Evolutionary conservation across 2,329 filamentous ascomycete species (phyloP), one percentile per base, ranked within the genome.

Genomic region (Fusarium buxicola): DNA sequence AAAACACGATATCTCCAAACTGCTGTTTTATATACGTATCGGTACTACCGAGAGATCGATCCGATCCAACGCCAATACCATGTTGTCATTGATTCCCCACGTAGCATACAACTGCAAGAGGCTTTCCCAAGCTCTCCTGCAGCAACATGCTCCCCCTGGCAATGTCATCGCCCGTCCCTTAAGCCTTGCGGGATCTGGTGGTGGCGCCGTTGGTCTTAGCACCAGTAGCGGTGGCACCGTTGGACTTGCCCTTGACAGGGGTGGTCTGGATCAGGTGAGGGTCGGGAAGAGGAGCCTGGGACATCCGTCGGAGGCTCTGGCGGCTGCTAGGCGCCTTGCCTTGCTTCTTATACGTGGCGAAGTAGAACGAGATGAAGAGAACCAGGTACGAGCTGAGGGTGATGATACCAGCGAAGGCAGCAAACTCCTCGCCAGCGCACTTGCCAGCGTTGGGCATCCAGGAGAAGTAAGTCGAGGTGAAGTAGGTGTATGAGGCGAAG

Each of bases 401-500:
- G 68, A 85, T 92, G 71, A 97, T 96, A 70, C 94, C 94, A 58
- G 94, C 86, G 74, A 97, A 92, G 39, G 94, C 94, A 44, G 94
- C 94, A 73, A 97, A 98, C 80, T 98, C 95, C 83, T 98, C 94
- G 73, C 94, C 94, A 35, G 94, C 92, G 77, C 94, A 99, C 71
- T 89, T 83, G 77, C 94, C 94, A 63, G 84, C 80, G 76, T 92
- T 97, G 66, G 94, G 94, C 76, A 96, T 82, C 84, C 86, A 90
- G 40, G 84, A 86, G 83, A 90, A 97, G 87, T 97, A 97, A 71
- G 89, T 91, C 71, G 90, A 94, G 69, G 91, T 89, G 85, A 97
- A 97, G 86, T 98, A 98, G 71, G 94, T 97, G 86, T 94, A 98
- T n/a, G 94, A 96, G 48, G 94, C 94, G 75, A 97, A 98, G 88